Base-by-base conservation (phyloP, 257 asterid genomes). In the Lycium barbarum region DNA sequence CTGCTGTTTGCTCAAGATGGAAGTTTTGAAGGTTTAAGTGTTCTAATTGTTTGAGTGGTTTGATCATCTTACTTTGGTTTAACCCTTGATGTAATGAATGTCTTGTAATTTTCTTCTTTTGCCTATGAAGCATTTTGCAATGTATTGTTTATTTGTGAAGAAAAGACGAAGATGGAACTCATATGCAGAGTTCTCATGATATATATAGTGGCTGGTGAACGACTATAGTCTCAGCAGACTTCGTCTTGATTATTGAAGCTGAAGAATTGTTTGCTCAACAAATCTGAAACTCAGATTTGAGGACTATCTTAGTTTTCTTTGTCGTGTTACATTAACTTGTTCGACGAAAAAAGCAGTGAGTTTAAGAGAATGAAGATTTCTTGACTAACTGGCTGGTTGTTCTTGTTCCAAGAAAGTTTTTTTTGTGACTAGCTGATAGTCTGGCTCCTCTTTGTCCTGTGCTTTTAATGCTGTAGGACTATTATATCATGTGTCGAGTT, bases 21-120 rank as follows among this genome's bases (percentile, higher is more conserved):
- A 47, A 2, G 82, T 76, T 3, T 3, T 51, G 63, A 51, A 76
- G 62, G 22, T 26, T 22, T 1, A 35, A 76, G 63, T 76, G 82
- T 76, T 76, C 45, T 14, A 2, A 47, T 47, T 73, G 38, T 6
- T 49, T 47, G 43, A 47, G 79, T 35, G 40, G 61, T 47, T 73
- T 73, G 81, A 73, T 47, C 81, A 47, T 47, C 59, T n/a, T 72
- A 10, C 57, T 71, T 51, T 74, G 81, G n/a, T 22, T 74, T 74
- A 3, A 62, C 38, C n/a, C 81, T 49, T 74, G 22, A 22, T 74
- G 81, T 74, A 74, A 20, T 3, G 45, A 12, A 49, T 74, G 14
- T 49, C 43, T 76, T 76, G 47, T 76, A 15, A 36, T 68, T 5
- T 8, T 1, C 53, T 33, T 76, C 11, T 11, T 12, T 20, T 22